A percentile compares a stretch with the other conserved stretches of the same genome.
Conservation (phyloP, 2,329 filamentous ascomycete genomes). For the Colletotrichum brevisporum region DNA sequence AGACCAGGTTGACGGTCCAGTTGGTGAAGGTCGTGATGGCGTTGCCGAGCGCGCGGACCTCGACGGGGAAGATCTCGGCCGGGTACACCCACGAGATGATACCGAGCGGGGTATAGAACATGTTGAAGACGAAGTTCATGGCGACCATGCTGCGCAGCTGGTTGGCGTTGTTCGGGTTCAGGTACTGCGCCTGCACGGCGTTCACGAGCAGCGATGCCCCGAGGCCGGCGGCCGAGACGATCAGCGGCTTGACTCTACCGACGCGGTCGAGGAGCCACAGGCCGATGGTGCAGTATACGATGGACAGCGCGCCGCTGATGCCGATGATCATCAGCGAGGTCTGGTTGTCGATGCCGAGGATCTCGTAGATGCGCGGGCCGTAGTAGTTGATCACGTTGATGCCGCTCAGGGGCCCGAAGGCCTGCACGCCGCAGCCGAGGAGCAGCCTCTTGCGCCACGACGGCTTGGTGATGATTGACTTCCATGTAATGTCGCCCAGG, state of each 20-base stretch:
- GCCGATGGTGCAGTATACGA: conserved; percentile 62
- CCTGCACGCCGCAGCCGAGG: conserved; percentile 62
- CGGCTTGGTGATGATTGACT: conserved; percentile 57
- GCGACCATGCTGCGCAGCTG: conserved; percentile 49
- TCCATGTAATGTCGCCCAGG: conserved; percentile 52
- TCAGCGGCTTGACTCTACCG: conserved; percentile 63
- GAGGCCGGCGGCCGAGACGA: conserved; percentile 53
- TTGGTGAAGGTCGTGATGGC: conserved; percentile 49
- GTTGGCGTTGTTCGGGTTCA: conserved; percentile 44
- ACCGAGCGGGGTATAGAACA: conserved; percentile 52
- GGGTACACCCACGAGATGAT: conserved; percentile 60
- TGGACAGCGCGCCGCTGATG: conserved; percentile 63
- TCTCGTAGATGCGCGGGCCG: conserved; percentile 55
- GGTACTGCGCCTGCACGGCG: conserved; percentile 46
- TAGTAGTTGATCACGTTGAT: conserved; percentile 58
- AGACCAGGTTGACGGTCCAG: conserved; percentile 56
- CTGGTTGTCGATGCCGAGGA: conserved; percentile 58
- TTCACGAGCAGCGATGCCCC: conserved; percentile 47
- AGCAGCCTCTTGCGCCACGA: conserved; percentile 61
- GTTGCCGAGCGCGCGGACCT: conserved; percentile 48
- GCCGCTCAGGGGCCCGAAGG: conserved; percentile 57
- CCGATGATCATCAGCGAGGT: conserved; percentile 65
- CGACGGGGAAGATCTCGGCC: conserved; percentile 56
- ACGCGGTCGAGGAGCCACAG: conserved; percentile 61
- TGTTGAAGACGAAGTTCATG: conserved; percentile 53